Evolutionary conservation across 306 rosid genomes (phyloP), one percentile per base, ranked within the genome.

Genomic region (Cotoneaster glaucophyllus): DNA sequence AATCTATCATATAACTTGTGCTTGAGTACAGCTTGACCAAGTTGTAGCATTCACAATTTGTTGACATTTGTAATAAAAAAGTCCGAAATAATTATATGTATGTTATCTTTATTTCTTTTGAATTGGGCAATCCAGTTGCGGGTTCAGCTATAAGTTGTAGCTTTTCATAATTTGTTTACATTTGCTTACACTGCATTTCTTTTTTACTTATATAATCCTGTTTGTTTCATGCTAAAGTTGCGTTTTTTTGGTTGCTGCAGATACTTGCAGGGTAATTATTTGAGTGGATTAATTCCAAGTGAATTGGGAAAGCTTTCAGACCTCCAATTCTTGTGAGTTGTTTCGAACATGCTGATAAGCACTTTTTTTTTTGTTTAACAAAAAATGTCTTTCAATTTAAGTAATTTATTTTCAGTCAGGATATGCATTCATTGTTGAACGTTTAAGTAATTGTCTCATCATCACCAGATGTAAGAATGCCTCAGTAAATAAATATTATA

Each of bases 201-300:
- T 48, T 52, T 80, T 78, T 25, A 37, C 48, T 21, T 72, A 29
- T 57, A 31, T 29, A 71, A 58, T 76, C 67, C 44, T 31, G 15
- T 22, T 80, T 70, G 61, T 84, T 79, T 50, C 58, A 32, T 82
- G 28, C 50, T 64, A 63, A 37, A 70, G 67, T 58, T 70, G 78
- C 75, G 67, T 78, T 39, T 70, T 37, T 74, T 77, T 75, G 72
- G 58, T 70, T 72, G 86, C 52, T 79, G 77, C 93, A 95, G 99
- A 83, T 90, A 78, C 82, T 88, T 95, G 87, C 99, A 96, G 91
- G 93, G 93, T 78, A 92, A 96, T 92, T 96, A 92, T 85, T 87
- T 96, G n/a, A 86, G 97, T 71, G 98, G 98, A 64, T 34, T 56
- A 45, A 88, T 96, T 82, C 98, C 99, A 78, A 82, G 76, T 78